A percentile compares a stretch with the other conserved stretches of the same genome.
Evolutionary conservation across 2,329 filamentous ascomycete genomes (phyloP).

Genomic region (Xylariomycetidae sp.): DNA sequence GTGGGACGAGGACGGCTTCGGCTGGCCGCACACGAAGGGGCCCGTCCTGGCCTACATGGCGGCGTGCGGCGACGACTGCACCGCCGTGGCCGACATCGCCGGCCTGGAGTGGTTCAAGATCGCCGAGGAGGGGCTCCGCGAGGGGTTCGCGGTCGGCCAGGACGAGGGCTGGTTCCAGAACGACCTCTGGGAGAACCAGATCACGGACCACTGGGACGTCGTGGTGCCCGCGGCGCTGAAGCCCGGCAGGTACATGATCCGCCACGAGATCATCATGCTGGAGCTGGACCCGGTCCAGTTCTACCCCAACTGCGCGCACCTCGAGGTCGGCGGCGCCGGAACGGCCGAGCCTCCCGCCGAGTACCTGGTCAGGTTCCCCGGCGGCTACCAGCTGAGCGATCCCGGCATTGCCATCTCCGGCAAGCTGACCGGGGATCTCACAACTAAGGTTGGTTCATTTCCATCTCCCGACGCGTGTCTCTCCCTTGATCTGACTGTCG

Average conservation of each 20-base stretch:
- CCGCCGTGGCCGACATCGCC: background rate
- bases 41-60: background rate
- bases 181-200: conserved; percentile 1
- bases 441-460: background rate
- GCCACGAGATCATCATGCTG: background rate
- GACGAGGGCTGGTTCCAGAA: background rate
- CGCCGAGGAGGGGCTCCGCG: background rate
- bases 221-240: background rate
- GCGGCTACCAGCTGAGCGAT: background rate
- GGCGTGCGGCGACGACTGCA: background rate
- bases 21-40: background rate
- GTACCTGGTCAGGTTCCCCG: background rate
- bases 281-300: background rate
- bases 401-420: background rate
- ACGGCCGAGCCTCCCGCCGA: background rate
- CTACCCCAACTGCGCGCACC: background rate
- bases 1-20: background rate
- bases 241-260: background rate
- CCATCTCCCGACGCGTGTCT: background rate
- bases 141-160: background rate
- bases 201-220: conserved; percentile 1
- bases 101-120: background rate
- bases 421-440: background rate
- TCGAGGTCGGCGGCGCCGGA: background rate
- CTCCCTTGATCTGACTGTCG: background rate